Percentiles rank a stretch among this genome's conserved stretches.
phyloP scores from a whole-genome alignment of 2,329 filamentous ascomycete genomes.

The Pyrenochaeta sp. region DNA sequence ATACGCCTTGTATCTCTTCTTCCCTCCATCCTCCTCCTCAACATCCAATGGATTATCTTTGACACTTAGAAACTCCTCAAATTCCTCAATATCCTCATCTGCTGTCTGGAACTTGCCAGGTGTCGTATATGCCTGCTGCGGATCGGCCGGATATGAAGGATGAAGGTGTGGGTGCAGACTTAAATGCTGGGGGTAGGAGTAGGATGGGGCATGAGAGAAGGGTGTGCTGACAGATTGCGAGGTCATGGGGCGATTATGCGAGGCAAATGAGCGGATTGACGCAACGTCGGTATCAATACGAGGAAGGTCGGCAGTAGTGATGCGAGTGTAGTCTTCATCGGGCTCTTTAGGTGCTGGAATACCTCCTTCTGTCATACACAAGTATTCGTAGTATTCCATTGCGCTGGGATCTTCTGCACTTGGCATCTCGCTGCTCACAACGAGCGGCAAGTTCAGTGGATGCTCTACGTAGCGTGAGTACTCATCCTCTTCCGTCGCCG shows the following conservation, averaged over 20 bases:
- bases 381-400: slow-evolving; percentile 80
- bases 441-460: slow-evolving; percentile 86
- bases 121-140: slow-evolving; percentile 9
- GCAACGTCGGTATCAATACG: slow-evolving; percentile 34
- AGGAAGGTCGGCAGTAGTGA: slow-evolving; percentile 20
- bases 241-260: slow-evolving; percentile 35
- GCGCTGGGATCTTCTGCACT: slow-evolving; percentile 58
- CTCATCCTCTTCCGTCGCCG: slow-evolving; percentile 78
- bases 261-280: slow-evolving; percentile 36
- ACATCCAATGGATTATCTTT: slow-evolving; percentile 88
- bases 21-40: slow-evolving; percentile 82
- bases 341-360: slow-evolving; percentile 23
- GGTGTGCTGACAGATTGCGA: slow-evolving; percentile 39
- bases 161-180: slow-evolving; percentile 26
- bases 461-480: slow-evolving; percentile 89
- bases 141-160: slow-evolving; percentile 10
- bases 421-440: slow-evolving; percentile 73
- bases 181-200: slow-evolving; percentile 30
- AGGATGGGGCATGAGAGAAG: slow-evolving; percentile 42
- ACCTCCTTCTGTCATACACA: slow-evolving; percentile 62
- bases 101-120: slow-evolving; percentile 57
- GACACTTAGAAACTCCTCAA: slow-evolving; percentile 78
- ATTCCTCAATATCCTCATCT: slow-evolving; percentile 75
- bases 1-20: slow-evolving; percentile 98
- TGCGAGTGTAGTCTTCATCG: slow-evolving; percentile 24